A percentile compares a stretch with the other conserved stretches of the same genome.
These are phyloP conservation scores for Parmelia sp. DNA, from an alignment of 495 filamentous ascomycete genomes.

Conservation along the genomic window DNA sequence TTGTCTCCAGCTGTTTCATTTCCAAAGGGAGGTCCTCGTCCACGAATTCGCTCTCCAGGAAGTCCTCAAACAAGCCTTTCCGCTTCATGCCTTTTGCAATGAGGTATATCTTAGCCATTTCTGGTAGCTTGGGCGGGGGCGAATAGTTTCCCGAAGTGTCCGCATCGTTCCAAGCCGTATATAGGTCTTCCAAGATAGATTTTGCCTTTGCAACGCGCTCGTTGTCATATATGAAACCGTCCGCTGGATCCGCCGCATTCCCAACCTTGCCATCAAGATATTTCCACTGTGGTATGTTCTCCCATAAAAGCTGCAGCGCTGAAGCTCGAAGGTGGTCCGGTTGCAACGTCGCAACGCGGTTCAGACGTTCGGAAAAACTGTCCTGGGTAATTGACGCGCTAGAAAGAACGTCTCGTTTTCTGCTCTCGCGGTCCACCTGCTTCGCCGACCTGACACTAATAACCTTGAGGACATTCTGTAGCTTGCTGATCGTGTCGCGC, in stretches of 20 bases:
- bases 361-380: too few relatives aligned
- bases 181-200: conserved; percentile 3
- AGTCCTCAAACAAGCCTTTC: conserved; percentile 9
- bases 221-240: conserved; percentile 14
- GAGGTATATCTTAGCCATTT: conserved; percentile 14
- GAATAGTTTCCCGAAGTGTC: not conserved
- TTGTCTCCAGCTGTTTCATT: not conserved
- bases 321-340: too few relatives aligned
- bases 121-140: not conserved
- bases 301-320: too few relatives aligned
- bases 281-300: too few relatives aligned
- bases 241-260: conserved; percentile 15
- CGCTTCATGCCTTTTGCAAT: conserved; percentile 15
- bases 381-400: too few relatives aligned
- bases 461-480: too few relatives aligned
- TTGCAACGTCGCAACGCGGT: too few relatives aligned
- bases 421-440: too few relatives aligned
- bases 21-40: conserved; percentile 10
- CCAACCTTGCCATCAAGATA: conserved; percentile 17
- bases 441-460: too few relatives aligned
- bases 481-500: too few relatives aligned
- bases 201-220: not conserved
- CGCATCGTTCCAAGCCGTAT: conserved; percentile 8
- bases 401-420: too few relatives aligned
- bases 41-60: not conserved